These are phyloP conservation scores for Dendrobium catenatum DNA, from an alignment of 106 monocot genomes.

Conservation along the genomic window DNA sequence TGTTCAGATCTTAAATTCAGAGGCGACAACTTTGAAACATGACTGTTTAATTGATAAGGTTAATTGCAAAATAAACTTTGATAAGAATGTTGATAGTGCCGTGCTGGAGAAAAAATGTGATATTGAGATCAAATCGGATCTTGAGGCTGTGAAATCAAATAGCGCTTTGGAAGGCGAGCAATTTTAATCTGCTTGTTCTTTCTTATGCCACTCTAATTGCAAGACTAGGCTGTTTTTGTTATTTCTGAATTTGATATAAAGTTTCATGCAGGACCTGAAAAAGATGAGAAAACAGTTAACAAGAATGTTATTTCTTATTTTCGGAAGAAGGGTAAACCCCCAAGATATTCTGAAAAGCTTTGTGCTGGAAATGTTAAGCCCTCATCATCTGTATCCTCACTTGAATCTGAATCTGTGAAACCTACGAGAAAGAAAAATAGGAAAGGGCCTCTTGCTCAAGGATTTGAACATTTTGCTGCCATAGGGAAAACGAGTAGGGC, in stretches of 20 bases:
- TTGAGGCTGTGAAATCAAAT: not conserved
- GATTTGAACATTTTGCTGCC: no score
- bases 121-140: not conserved
- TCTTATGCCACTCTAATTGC: not conserved
- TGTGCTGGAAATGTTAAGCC: not conserved
- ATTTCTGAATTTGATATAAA: not conserved
- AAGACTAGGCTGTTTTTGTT: not conserved
- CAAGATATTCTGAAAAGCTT: not conserved
- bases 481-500: no score
- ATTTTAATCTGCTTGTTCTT: not conserved
- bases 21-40: not conserved
- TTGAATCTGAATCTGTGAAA: no score
- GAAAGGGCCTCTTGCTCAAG: no score
- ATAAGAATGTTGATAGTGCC: not conserved
- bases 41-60: not conserved
- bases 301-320: not conserved
- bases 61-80: not conserved
- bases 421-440: no score
- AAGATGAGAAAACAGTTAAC: not conserved
- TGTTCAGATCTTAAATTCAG: not conserved
- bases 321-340: not conserved
- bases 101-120: not conserved
- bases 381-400: not conserved
- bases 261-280: not conserved
- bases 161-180: not conserved